These are phyloP conservation scores for Nidularia sp. DNA, from an alignment of 768 basidiomycete genomes.

Conservation along the genomic window DNA sequence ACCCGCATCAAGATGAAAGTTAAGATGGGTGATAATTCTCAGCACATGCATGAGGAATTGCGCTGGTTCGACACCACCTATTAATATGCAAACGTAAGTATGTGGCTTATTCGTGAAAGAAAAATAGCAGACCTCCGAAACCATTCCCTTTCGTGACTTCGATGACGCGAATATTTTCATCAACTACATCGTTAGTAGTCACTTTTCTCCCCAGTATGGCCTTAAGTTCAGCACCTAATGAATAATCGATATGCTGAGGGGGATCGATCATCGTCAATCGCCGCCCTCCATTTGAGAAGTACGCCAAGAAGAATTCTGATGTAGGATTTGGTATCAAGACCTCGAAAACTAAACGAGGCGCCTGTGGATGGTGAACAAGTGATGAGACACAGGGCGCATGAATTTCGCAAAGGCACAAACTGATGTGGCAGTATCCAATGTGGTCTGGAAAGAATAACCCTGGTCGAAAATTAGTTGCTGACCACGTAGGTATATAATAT, in stretches of 20 bases:
- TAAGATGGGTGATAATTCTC: conserved; percentile 49
- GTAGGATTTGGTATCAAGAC: conserved; percentile 41
- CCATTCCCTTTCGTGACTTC: conserved; percentile 45
- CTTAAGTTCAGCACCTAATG: conserved; percentile 33
- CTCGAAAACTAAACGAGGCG: conserved; percentile 67
- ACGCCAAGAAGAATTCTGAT: conserved; percentile 61
- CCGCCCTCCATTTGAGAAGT: conserved; percentile 58
- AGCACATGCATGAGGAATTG: conserved; percentile 61
- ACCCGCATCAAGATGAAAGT: conserved; percentile 63
- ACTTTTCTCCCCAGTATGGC: conserved; percentile 30
- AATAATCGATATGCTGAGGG: conserved; percentile 35
- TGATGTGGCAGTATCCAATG: conserved; percentile 50
- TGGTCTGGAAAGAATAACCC: conserved; percentile 71
- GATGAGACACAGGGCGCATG: conserved; percentile 1
- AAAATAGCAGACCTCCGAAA: conserved; percentile 9
- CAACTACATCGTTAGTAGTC: conserved; percentile 33
- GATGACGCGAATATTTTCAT: conserved; percentile 50
- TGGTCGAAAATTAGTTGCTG: conserved; percentile 16
- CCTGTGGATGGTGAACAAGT: conserved; percentile 24
- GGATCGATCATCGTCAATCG: conserved; percentile 46
- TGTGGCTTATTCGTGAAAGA: background rate
- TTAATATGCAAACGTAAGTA: conserved; percentile 2
- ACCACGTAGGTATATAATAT: no score
- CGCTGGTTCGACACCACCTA: conserved; percentile 38
- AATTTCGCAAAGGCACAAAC: conserved; percentile 29